A percentile compares a stretch with the other conserved stretches of the same genome.
phyloP scores from a whole-genome alignment of 257 asterid genomes.

The Nicotiana attenuata region DNA sequence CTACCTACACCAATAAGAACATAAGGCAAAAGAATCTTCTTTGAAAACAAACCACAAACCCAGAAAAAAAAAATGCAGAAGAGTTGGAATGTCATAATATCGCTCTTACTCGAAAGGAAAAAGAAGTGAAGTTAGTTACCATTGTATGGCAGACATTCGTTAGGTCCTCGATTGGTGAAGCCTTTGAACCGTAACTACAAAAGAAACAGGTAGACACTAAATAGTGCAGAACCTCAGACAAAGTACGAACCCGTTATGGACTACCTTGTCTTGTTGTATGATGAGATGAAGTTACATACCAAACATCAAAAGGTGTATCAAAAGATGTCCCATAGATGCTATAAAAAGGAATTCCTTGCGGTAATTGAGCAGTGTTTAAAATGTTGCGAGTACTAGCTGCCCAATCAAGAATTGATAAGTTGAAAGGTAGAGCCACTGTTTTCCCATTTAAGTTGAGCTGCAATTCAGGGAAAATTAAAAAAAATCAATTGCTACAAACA shows the following conservation, averaged over 20 bases:
- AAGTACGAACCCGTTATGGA: neutral
- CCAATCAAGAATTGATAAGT: constrained; percentile 57
- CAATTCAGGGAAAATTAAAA: neutral
- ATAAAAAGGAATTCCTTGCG: constrained; percentile 65
- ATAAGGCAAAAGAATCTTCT: too few relatives aligned
- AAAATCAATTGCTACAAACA: neutral
- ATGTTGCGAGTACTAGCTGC: constrained; percentile 69
- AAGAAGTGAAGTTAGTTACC: constrained; percentile 33
- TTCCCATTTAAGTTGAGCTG: constrained; percentile 68
- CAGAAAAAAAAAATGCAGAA: neutral
- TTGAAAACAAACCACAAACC: neutral
- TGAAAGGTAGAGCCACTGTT: constrained; percentile 65
- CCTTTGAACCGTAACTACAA: constrained; percentile 82
- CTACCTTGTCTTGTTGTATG: neutral
- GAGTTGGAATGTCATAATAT: neutral
- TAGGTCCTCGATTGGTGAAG: constrained; percentile 62
- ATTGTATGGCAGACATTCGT: constrained; percentile 67
- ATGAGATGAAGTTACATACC: constrained; percentile 40
- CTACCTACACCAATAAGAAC: too few relatives aligned
- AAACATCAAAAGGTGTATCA: constrained; percentile 84
- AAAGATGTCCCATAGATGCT: constrained; percentile 76
- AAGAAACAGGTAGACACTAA: constrained; percentile 6
- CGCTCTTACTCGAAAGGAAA: neutral
- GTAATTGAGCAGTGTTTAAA: constrained; percentile 50
- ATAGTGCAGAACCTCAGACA: constrained; percentile 6